Evolutionary conservation across 768 basidiomycete species (phyloP), one percentile per base, ranked within the genome.

Genomic region (Psilocybe sp.): DNA sequence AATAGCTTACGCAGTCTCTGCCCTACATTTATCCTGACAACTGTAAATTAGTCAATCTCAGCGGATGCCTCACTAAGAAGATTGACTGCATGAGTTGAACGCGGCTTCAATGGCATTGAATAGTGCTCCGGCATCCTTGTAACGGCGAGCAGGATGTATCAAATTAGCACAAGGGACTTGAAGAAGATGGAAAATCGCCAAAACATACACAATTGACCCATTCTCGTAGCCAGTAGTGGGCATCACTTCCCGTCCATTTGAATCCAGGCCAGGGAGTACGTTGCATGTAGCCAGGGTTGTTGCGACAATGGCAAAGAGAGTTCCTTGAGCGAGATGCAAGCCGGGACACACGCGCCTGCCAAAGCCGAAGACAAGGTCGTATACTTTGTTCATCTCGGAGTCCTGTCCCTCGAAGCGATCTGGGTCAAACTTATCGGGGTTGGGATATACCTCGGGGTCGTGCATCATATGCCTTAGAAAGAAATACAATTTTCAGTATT

Each of bases 341-440:
- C 79, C 80, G 32, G 71, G 73, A 49, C 75, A 77, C 15, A 70
- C 59, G 4, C 75, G 70, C 15, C 78, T 67, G 15, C 71, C 71
- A 45, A 71, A 73, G 2, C 72, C 73, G 47, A 70, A 73, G 23
- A 66, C 60, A 23, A 78, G 66, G 37, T 75, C 68, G 1, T 37
- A 44, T 32, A 71, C 66, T 3, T 69, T 65, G 18, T 63, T 55
- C 51, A 70, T 64, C 38, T 66, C 65, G 28, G 65, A 62, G 52
- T 77, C 70, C 3, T 64, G 54, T 8, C 53, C 54, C 23, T 74
- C 68, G 65, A 77, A 85, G 16, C 84, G 78, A 40, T 81, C 81
- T 15, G 84, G 84, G 33, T 72, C 74, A 60, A 85, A 86, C 35
- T 62, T 58, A 55, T 76, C 66, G 3, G 84, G 84, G 31, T 79